phyloP scores from a whole-genome alignment of 2,329 filamentous ascomycete species.

The Stagonosporopsis tanaceti region DNA sequence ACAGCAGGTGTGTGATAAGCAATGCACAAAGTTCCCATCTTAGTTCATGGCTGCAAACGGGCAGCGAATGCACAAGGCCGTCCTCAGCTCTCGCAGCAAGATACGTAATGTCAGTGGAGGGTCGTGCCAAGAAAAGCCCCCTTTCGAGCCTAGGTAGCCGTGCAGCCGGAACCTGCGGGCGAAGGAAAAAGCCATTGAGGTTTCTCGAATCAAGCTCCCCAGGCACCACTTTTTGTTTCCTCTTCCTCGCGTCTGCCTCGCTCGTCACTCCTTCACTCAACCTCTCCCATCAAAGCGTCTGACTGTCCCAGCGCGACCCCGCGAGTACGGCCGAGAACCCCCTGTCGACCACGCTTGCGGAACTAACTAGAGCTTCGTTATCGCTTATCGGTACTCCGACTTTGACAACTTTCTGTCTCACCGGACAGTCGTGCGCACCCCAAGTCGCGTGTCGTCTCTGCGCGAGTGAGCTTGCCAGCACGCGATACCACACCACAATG shows the following conservation, averaged over 20 bases:
- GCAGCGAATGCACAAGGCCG: background rate
- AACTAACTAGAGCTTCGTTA: slow-evolving; percentile 38
- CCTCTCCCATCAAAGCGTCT: background rate
- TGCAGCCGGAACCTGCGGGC: slow-evolving; percentile 34
- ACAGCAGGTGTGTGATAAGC: background rate
- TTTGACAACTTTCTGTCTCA: slow-evolving; percentile 37
- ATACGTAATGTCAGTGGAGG: slow-evolving; percentile 19
- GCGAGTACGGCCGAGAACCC: slow-evolving; percentile 14
- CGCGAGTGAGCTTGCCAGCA: slow-evolving; percentile 11
- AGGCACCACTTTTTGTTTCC: slow-evolving; percentile 18
- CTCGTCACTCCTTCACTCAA: slow-evolving; percentile 18
- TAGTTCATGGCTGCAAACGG: background rate
- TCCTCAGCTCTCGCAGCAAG: slow-evolving; percentile 10
- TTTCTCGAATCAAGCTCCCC: slow-evolving; percentile 23
- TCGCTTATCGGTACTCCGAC: slow-evolving; percentile 45
- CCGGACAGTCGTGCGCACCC: slow-evolving; percentile 7
- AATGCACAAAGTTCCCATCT: slow-evolving; percentile 7
- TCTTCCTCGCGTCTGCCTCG: slow-evolving; percentile 8
- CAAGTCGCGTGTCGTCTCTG: slow-evolving; percentile 21
- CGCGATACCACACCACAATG: slow-evolving; percentile 30
- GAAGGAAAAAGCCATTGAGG: slow-evolving; percentile 27
- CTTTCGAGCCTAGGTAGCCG: slow-evolving; percentile 32
- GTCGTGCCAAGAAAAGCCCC: slow-evolving; percentile 25
- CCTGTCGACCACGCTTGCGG: slow-evolving; percentile 7
- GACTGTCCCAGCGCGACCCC: slow-evolving; percentile 11